Base-by-base conservation (phyloP, 768 basidiomycete species). In the Tubosaeta sp. region DNA sequence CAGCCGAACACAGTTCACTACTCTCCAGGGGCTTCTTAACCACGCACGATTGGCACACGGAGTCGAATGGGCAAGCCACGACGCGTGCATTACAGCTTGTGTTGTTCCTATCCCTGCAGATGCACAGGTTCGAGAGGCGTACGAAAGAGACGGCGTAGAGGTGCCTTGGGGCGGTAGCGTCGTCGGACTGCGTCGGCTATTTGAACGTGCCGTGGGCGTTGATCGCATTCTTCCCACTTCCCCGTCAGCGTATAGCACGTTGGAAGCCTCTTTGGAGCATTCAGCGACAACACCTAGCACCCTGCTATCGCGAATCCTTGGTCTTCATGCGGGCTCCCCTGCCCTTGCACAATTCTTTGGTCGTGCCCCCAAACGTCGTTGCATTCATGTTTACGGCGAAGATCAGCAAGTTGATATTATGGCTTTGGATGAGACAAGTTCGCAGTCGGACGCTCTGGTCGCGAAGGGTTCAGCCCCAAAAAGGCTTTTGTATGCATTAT, bases 341-440 rank as follows among this genome's bases (percentile, higher is more conserved):
- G 74, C 75, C 1, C 70, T 80, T 18, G 78, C 78, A 12, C 75
- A 69, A 6, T 80, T 80, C 58, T 71, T 80, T 29, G 77, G 78
- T 8, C 71, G 72, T 47, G 63, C 65, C 16, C 68, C 73, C 0
- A 73, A 70, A 59, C 70, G 70, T 42, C 71, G 76, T 24, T 63
- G 65, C 19, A 74, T 80, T 50, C 66, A 72, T 30, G 67, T 68
- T 10, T 62, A 69, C 32, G 62, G 61, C 44, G 67, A 72, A 32
- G 64, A 68, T 36, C 63, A 62, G 18, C 22, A 54, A 1, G 63
- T 75, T 29, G 69, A 76, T 46, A 66, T 79, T 25, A 52, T 60
- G 3, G 52, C 58, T 16, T 39, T 52, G 0, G 63, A 59, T 6
- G 46, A 43, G n/a, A 44, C 19, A 11, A 13, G 18, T 12, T 44